These are phyloP conservation scores for Lanmaoa rubissima DNA, from an alignment of 768 basidiomycete genomes.

Conservation along the genomic window DNA sequence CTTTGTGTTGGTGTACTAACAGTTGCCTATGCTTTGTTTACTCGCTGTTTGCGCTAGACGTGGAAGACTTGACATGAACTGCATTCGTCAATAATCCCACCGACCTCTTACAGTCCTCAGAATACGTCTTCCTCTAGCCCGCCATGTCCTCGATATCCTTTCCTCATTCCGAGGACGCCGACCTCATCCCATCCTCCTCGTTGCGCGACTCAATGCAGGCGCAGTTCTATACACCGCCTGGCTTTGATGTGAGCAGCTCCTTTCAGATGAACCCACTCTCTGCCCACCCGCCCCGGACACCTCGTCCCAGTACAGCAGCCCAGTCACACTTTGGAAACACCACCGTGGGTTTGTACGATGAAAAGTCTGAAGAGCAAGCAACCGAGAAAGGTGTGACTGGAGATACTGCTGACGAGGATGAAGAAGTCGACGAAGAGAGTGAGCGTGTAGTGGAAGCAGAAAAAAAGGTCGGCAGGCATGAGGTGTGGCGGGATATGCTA, in stretches of 20 bases:
- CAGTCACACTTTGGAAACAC: conserved; percentile 26
- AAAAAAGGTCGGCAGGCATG: conserved; percentile 53
- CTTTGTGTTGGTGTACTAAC: background rate
- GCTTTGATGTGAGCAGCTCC: conserved; percentile 56
- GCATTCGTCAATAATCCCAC: too few relatives aligned
- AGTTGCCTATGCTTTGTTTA: conserved; percentile 23
- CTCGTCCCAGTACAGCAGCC: conserved; percentile 38
- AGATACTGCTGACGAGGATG: conserved; percentile 30
- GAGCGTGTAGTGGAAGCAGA: conserved; percentile 44
- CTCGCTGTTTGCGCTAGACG: conserved; percentile 20
- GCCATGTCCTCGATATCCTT: conserved; percentile 70
- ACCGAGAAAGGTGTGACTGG: conserved; percentile 13
- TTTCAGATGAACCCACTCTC: conserved; percentile 85
- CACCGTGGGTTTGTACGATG: conserved; percentile 38
- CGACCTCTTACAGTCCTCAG: background rate
- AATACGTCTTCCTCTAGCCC: background rate
- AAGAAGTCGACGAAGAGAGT: conserved; percentile 51
- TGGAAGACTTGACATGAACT: too few relatives aligned
- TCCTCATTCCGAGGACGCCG: conserved; percentile 42
- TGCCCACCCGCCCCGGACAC: conserved; percentile 75
- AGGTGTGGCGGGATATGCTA: conserved; percentile 80
- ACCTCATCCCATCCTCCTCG: conserved; percentile 40
- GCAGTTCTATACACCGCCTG: conserved; percentile 50
- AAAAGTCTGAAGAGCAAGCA: conserved; percentile 39
- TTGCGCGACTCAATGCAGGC: conserved; percentile 39